Evolutionary conservation across 2,329 filamentous ascomycete species (phyloP).

Genomic region (Shiraia bambusicola): DNA sequence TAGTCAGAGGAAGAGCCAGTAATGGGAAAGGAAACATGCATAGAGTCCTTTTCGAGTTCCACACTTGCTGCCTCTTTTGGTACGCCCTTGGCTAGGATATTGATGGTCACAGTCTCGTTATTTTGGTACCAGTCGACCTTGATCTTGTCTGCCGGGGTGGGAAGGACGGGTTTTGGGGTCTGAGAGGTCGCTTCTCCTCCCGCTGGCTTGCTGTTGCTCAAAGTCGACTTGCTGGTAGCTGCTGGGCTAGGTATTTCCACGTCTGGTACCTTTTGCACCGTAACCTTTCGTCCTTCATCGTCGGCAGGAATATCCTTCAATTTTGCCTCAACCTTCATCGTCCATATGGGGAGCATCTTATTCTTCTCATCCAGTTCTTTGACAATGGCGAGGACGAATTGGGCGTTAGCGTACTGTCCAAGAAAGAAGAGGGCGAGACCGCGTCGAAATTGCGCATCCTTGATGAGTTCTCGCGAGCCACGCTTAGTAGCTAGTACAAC

Average conservation of each 20-base stretch:
- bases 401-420: constrained; percentile 72
- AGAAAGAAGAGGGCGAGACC: constrained; percentile 72
- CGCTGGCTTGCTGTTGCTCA: not conserved
- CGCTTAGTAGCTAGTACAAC: constrained; percentile 69
- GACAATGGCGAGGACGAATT: constrained; percentile 65
- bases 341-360: constrained; percentile 60
- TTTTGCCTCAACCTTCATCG: constrained; percentile 56
- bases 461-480: constrained; percentile 72
- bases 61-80: constrained; percentile 58
- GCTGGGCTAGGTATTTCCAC: constrained; percentile 47
- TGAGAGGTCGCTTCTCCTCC: constrained; percentile 16
- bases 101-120: constrained; percentile 61
- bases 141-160: constrained; percentile 59
- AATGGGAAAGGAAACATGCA: constrained; percentile 62
- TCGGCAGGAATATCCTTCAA: constrained; percentile 52
- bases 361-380: constrained; percentile 56
- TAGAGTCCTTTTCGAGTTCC: constrained; percentile 52
- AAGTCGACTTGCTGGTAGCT: constrained; percentile 14
- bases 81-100: constrained; percentile 66
- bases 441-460: constrained; percentile 78
- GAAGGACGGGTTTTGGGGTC: constrained; percentile 30
- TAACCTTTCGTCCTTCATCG: constrained; percentile 48
- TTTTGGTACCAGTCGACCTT: constrained; percentile 71
- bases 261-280: constrained; percentile 54
- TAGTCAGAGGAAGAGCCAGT: constrained; percentile 56